Percentiles rank a stretch among this genome's conserved stretches.
Evolutionary conservation across 768 basidiomycete species (phyloP).

Genomic region (Hygrophorus russula): DNA sequence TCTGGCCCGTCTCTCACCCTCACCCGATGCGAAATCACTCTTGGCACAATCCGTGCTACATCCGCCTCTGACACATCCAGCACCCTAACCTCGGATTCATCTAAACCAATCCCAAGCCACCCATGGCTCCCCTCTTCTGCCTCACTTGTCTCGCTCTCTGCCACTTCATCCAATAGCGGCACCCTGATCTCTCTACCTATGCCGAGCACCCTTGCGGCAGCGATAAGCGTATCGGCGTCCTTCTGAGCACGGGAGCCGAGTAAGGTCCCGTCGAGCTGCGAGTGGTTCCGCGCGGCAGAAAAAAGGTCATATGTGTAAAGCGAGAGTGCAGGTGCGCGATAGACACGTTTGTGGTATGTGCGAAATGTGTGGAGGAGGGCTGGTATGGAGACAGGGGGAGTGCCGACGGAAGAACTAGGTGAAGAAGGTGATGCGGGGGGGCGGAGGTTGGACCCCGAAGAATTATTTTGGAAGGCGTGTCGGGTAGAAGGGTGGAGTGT

Average conservation of each 20-base stretch:
- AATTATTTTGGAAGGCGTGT: conserved; percentile 17
- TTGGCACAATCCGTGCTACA: conserved; percentile 60
- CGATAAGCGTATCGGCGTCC: conserved; percentile 57
- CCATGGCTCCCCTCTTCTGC: too few relatives aligned
- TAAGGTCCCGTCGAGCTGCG: conserved; percentile 55
- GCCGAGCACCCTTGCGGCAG: conserved; percentile 51
- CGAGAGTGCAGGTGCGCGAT: conserved; percentile 38
- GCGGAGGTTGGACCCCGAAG: conserved; percentile 12
- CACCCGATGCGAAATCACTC: conserved; percentile 66
- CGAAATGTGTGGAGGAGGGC: conserved; percentile 19
- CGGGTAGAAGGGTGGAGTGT: conserved; percentile 33
- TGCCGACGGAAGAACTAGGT: conserved; percentile 6
- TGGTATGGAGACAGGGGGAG: conserved; percentile 17
- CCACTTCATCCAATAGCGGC: conserved; percentile 3
- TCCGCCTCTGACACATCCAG: conserved; percentile 67
- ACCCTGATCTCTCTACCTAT: neutral
- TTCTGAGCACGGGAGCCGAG: conserved; percentile 48
- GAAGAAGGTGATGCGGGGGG: conserved; percentile 9
- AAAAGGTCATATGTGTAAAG: conserved; percentile 69
- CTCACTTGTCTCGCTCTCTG: neutral
- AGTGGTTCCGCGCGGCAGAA: conserved; percentile 61
- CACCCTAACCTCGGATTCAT: conserved; percentile 9
- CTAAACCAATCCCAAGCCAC: too few relatives aligned
- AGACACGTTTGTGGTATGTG: conserved; percentile 23
- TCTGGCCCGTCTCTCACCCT: conserved; percentile 57